phyloP scores from a whole-genome alignment of 1,284 basidiomycete genomes.

The Tilletia caries region DNA sequence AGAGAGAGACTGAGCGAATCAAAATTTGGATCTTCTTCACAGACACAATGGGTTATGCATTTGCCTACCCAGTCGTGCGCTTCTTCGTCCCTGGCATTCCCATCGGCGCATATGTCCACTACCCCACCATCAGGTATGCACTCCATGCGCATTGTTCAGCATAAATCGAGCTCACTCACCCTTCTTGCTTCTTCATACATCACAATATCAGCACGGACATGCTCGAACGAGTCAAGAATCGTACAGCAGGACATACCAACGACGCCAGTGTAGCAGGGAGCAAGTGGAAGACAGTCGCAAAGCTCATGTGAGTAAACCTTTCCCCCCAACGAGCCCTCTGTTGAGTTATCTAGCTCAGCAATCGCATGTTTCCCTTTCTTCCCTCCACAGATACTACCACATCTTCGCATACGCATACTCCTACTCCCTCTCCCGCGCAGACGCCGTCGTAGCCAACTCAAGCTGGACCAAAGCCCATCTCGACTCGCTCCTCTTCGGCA shows the following conservation, averaged over 20 bases:
- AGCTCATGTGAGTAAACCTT: slow-evolving; percentile 68
- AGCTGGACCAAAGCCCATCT: slow-evolving; percentile 90
- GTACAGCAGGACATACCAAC: slow-evolving; percentile 67
- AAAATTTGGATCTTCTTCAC: background rate
- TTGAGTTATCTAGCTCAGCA: no score
- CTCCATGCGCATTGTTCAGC: background rate
- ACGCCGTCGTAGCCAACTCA: slow-evolving; percentile 81
- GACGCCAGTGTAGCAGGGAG: slow-evolving; percentile 61
- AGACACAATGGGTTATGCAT: slow-evolving; percentile 99
- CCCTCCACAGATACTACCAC: slow-evolving; percentile 84
- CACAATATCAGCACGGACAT: slow-evolving; percentile 68
- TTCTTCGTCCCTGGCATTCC: slow-evolving; percentile 64
- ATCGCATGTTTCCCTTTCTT: no score
- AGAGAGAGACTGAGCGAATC: background rate
- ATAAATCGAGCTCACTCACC: no score
- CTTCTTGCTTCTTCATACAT: background rate
- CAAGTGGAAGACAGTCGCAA: slow-evolving; percentile 63
- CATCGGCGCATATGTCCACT: slow-evolving; percentile 89
- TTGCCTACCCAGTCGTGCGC: slow-evolving; percentile 76
- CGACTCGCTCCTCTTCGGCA: slow-evolving; percentile 58
- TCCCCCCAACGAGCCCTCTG: background rate
- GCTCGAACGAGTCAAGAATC: slow-evolving; percentile 72
- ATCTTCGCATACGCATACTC: slow-evolving; percentile 81
- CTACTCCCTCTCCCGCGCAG: slow-evolving; percentile 68
- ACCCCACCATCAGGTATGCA: slow-evolving; percentile 71